Evolutionary conservation across 805 yeast species (phyloP), one percentile per base, ranked within the genome.

Genomic region (Maudiozyma pseudohumilis): DNA sequence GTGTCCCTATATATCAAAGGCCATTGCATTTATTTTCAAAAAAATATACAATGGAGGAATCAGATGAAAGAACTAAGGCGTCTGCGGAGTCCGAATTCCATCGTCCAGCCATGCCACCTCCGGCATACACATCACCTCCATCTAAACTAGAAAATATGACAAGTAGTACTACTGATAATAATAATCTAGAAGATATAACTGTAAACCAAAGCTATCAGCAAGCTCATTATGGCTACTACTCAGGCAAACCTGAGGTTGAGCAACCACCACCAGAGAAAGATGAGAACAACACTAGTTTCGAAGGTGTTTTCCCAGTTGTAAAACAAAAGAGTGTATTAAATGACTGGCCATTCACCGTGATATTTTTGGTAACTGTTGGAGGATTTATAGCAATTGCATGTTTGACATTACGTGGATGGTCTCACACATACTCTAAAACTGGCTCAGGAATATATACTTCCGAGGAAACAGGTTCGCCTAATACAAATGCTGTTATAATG

Each of bases 321-420:
- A 36, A 40, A 13, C 71, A 68, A 23, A 69, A 67, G 48, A 86
- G 87, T 1, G 71, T 63, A 41, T 74, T 67, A 61, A 77, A 86
- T 50, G 95, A 86, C 57, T 71, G 78, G 70, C 74, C 80, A 0
- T 80, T 81, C 53, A 70, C 83, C 0, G 44, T 80, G 7, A 68
- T 84, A 43, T 64, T 70, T 34, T 36, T 60, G 7, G 53, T 70
- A 4, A 61, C 73, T 4, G 64, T 76, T 3, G 72, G 65, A 13
- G 95, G 88, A 0, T 85, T 84, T 52, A 56, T 75, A 20, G 85
- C 75, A 0, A 65, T 87, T 28, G 79, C 94, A 0, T 80, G 71
- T 6, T 68, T 85, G 35, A 73, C 84, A 2, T 59, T 87, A 43
- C 66, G 74, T 43, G 80, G 82, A 7, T 80, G 83, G 63, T 66